phyloP scores from a whole-genome alignment of 371 early-diverging fungal genomes.

The Mortierella sp. region DNA sequence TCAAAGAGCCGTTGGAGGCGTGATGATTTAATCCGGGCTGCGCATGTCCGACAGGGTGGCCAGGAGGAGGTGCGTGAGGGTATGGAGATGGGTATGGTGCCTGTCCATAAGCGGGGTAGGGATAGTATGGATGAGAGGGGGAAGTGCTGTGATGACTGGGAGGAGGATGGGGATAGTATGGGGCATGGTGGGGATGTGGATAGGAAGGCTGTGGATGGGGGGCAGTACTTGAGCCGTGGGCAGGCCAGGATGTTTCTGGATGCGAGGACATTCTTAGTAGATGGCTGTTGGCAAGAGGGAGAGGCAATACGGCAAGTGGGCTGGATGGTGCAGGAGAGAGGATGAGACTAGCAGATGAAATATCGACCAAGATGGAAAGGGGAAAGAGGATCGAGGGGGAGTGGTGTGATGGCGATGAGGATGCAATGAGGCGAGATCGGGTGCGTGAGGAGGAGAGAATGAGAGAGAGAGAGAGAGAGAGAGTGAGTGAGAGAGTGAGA shows the following conservation, averaged over 20 bases:
- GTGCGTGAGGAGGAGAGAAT: neutral
- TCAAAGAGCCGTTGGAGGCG: neutral
- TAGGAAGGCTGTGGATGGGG: neutral
- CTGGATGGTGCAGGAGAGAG: neutral
- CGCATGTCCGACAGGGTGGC: constrained; percentile 1
- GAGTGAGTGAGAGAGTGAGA: neutral
- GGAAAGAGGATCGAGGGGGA: neutral
- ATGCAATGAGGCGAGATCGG: neutral
- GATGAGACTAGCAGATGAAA: neutral
- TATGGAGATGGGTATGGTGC: constrained; percentile 9
- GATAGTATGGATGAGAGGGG: constrained; percentile 8
- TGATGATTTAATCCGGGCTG: constrained; percentile 1
- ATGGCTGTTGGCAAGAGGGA: neutral
- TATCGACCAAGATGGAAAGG: neutral
- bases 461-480: neutral
- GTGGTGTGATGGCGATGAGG: neutral
- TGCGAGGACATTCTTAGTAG: constrained; percentile 5
- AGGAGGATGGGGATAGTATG: constrained; percentile 5
- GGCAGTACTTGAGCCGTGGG: neutral
- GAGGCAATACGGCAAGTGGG: neutral
- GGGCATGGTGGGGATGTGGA: constrained; percentile 1
- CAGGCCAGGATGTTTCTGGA: constrained; percentile 2
- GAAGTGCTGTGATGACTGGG: neutral
- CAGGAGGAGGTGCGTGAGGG: constrained; percentile 4
- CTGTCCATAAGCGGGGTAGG: constrained; percentile 6